Conservation (phyloP, 2,329 filamentous ascomycete genomes). For the Colletotrichum limetticola region DNA sequence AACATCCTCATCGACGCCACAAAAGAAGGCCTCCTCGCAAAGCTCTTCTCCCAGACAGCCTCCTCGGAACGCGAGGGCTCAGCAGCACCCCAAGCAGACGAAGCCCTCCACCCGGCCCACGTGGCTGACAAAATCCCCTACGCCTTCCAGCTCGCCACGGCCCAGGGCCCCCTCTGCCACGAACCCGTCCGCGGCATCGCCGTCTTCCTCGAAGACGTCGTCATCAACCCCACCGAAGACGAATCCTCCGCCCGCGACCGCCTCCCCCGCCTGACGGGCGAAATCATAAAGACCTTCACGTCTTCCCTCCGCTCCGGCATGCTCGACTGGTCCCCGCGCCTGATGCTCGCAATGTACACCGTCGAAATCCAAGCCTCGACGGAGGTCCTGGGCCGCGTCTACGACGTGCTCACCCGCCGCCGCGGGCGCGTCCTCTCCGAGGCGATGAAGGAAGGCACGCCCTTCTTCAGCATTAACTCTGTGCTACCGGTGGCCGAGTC, state of each 20-base stretch:
- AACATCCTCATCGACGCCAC: slow-evolving; percentile 92
- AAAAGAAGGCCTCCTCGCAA: slow-evolving; percentile 74
- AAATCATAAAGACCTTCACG: slow-evolving; percentile 90
- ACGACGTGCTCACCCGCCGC: slow-evolving; percentile 95
- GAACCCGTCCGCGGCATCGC: slow-evolving; percentile 95
- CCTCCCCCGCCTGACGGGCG: slow-evolving; percentile 85
- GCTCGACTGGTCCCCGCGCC: slow-evolving; percentile 94
- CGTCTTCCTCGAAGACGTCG: slow-evolving; percentile 86
- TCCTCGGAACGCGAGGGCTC: slow-evolving; percentile 43
- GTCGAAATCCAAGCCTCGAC: slow-evolving; percentile 97
- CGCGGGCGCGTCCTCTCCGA: slow-evolving; percentile 91
- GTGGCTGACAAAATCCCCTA: slow-evolving; percentile 92
- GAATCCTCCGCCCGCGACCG: slow-evolving; percentile 70
- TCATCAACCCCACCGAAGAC: slow-evolving; percentile 62
- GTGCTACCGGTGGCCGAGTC: slow-evolving; percentile 92
- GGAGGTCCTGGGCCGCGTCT: slow-evolving; percentile 94
- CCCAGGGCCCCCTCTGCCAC: slow-evolving; percentile 89
- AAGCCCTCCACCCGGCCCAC: slow-evolving; percentile 69
- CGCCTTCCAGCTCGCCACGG: slow-evolving; percentile 91
- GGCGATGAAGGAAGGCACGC: slow-evolving; percentile 92
- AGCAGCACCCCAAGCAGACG: slow-evolving; percentile 52
- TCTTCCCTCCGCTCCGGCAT: slow-evolving; percentile 87
- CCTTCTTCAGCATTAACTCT: slow-evolving; percentile 94
- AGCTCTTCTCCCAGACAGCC: slow-evolving; percentile 64
- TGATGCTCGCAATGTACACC: slow-evolving; percentile 96